Percentiles rank a stretch among this genome's conserved stretches.
Evolutionary conservation across 108 stramenopile genomes (phyloP).

Genomic region (Discostella stelligeroides): DNA sequence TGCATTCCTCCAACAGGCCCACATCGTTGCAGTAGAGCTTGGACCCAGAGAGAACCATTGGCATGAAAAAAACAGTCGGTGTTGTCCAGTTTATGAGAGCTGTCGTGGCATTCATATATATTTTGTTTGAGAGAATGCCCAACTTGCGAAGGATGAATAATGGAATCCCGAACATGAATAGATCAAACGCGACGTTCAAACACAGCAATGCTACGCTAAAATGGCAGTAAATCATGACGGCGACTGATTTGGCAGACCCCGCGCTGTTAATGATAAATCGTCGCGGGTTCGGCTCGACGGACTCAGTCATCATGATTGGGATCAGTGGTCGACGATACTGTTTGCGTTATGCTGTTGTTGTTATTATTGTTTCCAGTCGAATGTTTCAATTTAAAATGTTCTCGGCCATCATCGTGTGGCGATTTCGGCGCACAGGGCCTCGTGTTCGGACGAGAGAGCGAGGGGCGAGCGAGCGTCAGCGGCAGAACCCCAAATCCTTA

Average conservation of each 20-base stretch:
- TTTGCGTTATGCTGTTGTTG: too few species aligned
- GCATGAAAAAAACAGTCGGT: conserved; percentile 52
- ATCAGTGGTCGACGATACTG: too few species aligned
- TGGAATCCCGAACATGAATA: conserved; percentile 38
- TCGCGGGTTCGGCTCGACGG: not conserved
- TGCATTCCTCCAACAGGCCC: conserved; percentile 33
- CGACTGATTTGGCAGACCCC: conserved; percentile 30
- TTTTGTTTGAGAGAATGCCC: conserved; percentile 17
- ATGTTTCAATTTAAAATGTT: too few species aligned
- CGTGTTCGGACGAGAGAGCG: too few species aligned
- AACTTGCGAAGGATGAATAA: conserved; percentile 29
- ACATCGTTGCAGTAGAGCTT: conserved; percentile 43
- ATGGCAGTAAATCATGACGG: conserved; percentile 50
- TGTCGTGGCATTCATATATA: conserved; percentile 24
- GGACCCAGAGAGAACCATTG: conserved; percentile 42
- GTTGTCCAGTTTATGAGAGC: conserved; percentile 51
- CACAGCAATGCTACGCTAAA: conserved; percentile 42
- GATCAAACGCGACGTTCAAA: conserved; percentile 52
- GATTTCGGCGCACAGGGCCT: too few species aligned
- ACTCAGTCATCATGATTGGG: too few species aligned
- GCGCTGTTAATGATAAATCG: conserved; percentile 21
- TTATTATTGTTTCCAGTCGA: too few species aligned
- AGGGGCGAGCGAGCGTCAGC: too few species aligned
- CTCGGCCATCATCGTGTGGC: too few species aligned
- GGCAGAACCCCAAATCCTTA: too few species aligned